These are phyloP conservation scores for Colletotrichum sp. DNA, from an alignment of 2,329 filamentous ascomycete genomes.

Conservation along the genomic window DNA sequence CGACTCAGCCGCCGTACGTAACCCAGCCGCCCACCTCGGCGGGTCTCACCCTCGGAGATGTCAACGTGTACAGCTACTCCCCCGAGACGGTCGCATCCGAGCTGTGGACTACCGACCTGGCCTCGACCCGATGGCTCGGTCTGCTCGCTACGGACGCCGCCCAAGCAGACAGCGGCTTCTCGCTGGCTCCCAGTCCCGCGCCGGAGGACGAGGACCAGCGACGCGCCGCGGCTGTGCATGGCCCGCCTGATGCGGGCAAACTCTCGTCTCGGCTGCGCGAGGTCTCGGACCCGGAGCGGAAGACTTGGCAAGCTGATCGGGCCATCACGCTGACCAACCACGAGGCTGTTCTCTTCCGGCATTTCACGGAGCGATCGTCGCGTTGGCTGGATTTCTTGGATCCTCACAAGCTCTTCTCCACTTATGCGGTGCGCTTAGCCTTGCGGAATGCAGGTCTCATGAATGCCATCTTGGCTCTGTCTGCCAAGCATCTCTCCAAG, in stretches of 20 bases:
- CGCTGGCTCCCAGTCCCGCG: conserved; percentile 25
- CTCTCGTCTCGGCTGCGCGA: not conserved
- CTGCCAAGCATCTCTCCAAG: conserved; percentile 47
- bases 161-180: conserved; percentile 35
- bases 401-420: conserved; percentile 34
- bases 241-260: not conserved
- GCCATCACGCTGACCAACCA: conserved; percentile 27
- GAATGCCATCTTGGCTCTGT: conserved; percentile 62
- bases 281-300: conserved; percentile 24
- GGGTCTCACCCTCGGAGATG: conserved; percentile 9
- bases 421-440: conserved; percentile 36
- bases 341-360: conserved; percentile 31
- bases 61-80: conserved; percentile 23
- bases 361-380: conserved; percentile 29
- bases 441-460: conserved; percentile 60
- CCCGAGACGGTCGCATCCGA: conserved; percentile 31
- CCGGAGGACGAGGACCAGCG: conserved; percentile 12
- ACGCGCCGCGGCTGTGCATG: not conserved
- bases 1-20: not conserved
- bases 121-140: conserved; percentile 35
- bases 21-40: conserved; percentile 1
- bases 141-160: conserved; percentile 34
- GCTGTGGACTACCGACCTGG: conserved; percentile 31
- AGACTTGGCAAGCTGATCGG: conserved; percentile 29
- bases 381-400: conserved; percentile 36